Evolutionary conservation across 805 yeast genomes (phyloP), one percentile per base, ranked within the genome.

Genomic region (Schizosaccharomyces lindneri): DNA sequence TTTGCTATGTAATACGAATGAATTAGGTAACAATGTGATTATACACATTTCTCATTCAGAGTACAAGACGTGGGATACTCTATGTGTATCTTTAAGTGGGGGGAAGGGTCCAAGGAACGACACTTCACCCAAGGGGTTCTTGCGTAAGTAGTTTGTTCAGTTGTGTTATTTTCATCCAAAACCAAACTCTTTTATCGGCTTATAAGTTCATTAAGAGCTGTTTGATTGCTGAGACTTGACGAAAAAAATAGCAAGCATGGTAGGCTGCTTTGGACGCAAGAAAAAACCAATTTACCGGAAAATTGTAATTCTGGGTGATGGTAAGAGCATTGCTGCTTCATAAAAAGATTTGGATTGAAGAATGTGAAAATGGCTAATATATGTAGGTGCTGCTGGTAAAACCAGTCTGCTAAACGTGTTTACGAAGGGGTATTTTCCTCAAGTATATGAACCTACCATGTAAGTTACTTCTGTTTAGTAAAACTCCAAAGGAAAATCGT

Each of bases 351-450:
- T 59, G 17, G 21, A 21, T 7, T 39, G 36, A 3, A n/a, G 11
- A 17, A 19, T 17, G 31, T 29, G 31, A 5, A 51, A 29, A 21
- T 51, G 36, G 36, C 19, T 29, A 46, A 19, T n/a, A 4, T n/a
- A 3, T 61, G 97, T 90, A 73, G 97, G 97, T 80, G 97, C 97
- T 27, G 90, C 97, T 75, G 98, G 98, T 73, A 90, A 90, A 72
- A 90, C 98, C 1, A 89, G 97, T 11, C 76, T 93, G 62, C 76
- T 90, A 69, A 93, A 90, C 70, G 96, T 93, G 65, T 93, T 90
- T 74, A 93, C 98, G 5, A 77, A 96, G 67, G 98, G 98, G 1
- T 93, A 90, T 72, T 90, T 90, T 75, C 97, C 97, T 7, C 96
- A 93, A 70, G 97, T 90, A 24, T 90, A 90, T 72, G 98, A 89